Evolutionary conservation across 169 alveolate species (phyloP), one percentile per base, ranked within the genome.

Genomic region (Eimeria acervulina): DNA sequence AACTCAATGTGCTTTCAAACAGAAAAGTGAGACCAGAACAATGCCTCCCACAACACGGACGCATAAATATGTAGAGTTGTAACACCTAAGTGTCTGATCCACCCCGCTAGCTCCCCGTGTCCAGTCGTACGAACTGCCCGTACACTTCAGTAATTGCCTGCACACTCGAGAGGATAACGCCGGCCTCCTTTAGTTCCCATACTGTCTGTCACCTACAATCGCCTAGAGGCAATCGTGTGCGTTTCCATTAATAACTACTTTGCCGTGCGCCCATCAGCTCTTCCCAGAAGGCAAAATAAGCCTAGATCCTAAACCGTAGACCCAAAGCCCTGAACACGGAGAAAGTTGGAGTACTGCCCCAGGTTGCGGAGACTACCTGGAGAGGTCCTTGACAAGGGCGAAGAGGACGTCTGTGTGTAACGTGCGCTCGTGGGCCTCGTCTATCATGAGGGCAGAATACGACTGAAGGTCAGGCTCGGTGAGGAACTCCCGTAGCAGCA

Each of bases 351-450:
- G 8, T 95, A 33, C 31, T 70, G 28, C 51, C 81, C 28, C 28
- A 17, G 31, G 28, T 13, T 70, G 81, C 81, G 47, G 15, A 70
- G 28, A 26, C 33, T 90, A 97, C 93, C 98, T 88, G 74, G 97
- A 96, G 78, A 99, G 96, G 97, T 99, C 99, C 97, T 99, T 99
- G 44, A 99, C 98, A 78, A 99, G 97, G 1, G 99, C 99, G 95
- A 99, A 99, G 85, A 99, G 98, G 33, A 99, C 98, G 98, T 99
- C 99, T 15, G 99, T 99, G 96, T 99, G 99, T 40, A 99, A 98
- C 19, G 99, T 99, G 96, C 99, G 98, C 97, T 99, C 99, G 97
- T 99, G 99, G 23, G 99, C 99, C 97, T 99, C 99, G 98, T 99
- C 99, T 40, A 99, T 98, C 97, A 99, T 98, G 87, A 99, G 93